Conservation (phyloP, 1,284 basidiomycete species). For the Cryptococcus amylolentus region DNA sequence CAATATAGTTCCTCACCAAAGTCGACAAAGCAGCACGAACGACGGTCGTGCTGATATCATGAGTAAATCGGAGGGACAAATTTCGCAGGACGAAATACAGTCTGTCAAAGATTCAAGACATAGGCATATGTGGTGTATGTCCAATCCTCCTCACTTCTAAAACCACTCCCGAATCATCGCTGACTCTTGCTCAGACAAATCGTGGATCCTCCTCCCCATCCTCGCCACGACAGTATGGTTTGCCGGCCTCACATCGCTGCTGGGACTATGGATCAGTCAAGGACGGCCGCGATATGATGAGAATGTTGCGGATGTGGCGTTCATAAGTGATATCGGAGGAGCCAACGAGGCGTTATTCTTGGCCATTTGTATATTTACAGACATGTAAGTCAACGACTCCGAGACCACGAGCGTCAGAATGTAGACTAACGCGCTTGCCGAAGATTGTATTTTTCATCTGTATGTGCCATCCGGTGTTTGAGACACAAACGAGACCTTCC, state of each 20-base stretch:
- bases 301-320: constrained; percentile 48
- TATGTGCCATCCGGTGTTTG: constrained; percentile 52
- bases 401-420: neutral
- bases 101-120: neutral
- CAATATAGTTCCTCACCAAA: neutral
- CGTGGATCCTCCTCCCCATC: constrained; percentile 35
- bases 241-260: constrained; percentile 37
- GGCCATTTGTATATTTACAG: constrained; percentile 27
- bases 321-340: constrained; percentile 52
- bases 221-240: constrained; percentile 38
- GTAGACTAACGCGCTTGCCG: neutral
- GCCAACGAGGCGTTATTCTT: constrained; percentile 48
- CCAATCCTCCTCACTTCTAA: neutral
- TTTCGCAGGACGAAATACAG: neutral
- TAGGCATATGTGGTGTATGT: too few species aligned
- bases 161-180: neutral
- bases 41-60: too few species aligned
- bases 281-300: constrained; percentile 44
- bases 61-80: too few species aligned
- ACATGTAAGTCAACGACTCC: constrained; percentile 8
- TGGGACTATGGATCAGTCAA: constrained; percentile 46
- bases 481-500: constrained; percentile 53
- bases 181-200: too few species aligned
- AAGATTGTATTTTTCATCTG: constrained; percentile 45
- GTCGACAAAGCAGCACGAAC: neutral